phyloP scores from a whole-genome alignment of 257 asterid species.

The Orobanche coerulescens region DNA sequence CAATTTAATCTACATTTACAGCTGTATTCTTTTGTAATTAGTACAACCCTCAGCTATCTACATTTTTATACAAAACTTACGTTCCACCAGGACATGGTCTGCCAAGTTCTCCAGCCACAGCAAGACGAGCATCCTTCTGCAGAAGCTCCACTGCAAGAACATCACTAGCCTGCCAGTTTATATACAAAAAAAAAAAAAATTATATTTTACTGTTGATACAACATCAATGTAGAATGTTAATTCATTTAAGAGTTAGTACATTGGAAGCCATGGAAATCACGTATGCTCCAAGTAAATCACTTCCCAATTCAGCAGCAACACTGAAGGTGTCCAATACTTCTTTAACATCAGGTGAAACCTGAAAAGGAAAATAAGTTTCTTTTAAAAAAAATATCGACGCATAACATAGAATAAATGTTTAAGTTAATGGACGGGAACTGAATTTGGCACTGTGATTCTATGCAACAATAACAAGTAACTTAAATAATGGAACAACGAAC shows the following conservation, averaged over 20 bases:
- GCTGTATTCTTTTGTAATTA: no score
- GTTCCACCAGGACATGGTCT: slow-evolving; percentile 76
- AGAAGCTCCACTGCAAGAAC: slow-evolving; percentile 97
- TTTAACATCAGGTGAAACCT: slow-evolving; percentile 81
- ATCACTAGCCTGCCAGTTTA: slow-evolving; percentile 84
- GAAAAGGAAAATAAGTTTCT: slow-evolving; percentile 9
- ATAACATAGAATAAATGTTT: neutral
- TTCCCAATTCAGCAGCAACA: slow-evolving; percentile 92
- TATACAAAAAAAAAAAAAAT: slow-evolving; percentile 18
- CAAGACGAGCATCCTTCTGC: slow-evolving; percentile 89
- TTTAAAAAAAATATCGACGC: neutral
- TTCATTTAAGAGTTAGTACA: slow-evolving; percentile 32
- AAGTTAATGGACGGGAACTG: neutral
- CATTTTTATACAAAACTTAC: slow-evolving; percentile 37
- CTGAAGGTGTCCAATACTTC: slow-evolving; percentile 94
- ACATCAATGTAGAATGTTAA: neutral
- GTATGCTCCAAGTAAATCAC: slow-evolving; percentile 91
- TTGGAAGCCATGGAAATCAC: slow-evolving; percentile 97
- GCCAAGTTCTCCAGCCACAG: slow-evolving; percentile 72
- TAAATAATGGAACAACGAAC: no score
- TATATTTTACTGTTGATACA: neutral
- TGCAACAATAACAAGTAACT: no score
- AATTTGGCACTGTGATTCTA: neutral
- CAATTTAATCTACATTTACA: neutral
- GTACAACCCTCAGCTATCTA: no score